Conservation (phyloP, 2,329 filamentous ascomycete species). For the Endocalyx cinctus region DNA sequence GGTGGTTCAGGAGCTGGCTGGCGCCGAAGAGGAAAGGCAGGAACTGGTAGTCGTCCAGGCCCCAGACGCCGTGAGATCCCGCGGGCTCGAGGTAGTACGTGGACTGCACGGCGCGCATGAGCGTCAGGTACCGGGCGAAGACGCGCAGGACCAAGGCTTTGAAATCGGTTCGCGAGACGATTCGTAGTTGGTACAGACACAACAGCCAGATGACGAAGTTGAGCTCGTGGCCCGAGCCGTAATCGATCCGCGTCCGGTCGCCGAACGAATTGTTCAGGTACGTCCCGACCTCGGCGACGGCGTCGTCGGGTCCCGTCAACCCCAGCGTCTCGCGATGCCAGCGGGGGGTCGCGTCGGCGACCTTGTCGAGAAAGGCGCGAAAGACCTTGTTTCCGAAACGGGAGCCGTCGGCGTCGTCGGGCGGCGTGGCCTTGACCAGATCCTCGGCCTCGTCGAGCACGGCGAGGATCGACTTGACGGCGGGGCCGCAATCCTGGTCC, state of each 20-base stretch:
- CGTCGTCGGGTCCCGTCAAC: slow-evolving; percentile 42
- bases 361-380: slow-evolving; percentile 70
- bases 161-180: slow-evolving; percentile 64
- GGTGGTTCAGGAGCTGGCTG: slow-evolving; percentile 81
- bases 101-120: slow-evolving; percentile 85
- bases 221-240: slow-evolving; percentile 93
- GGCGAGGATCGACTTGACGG: slow-evolving; percentile 58
- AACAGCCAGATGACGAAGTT: slow-evolving; percentile 97
- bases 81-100: slow-evolving; percentile 97
- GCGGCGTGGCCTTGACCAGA: slow-evolving; percentile 65
- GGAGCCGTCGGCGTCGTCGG: slow-evolving; percentile 81
- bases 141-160: slow-evolving; percentile 69
- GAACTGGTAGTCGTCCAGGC: slow-evolving; percentile 95
- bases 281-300: slow-evolving; percentile 66
- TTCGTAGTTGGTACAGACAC: slow-evolving; percentile 76
- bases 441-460: slow-evolving; percentile 67
- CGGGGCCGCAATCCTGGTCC: slow-evolving; percentile 50
- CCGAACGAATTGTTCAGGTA: slow-evolving; percentile 85
- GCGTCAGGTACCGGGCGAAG: slow-evolving; percentile 73
- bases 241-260: slow-evolving; percentile 84
- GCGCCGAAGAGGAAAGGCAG: slow-evolving; percentile 93
- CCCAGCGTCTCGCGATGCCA: slow-evolving; percentile 67
- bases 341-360: slow-evolving; percentile 47
- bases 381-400: slow-evolving; percentile 95
- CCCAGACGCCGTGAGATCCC: slow-evolving; percentile 96